Conservation (phyloP, 169 alveolate species). For the Plasmodium fragile region DNA sequence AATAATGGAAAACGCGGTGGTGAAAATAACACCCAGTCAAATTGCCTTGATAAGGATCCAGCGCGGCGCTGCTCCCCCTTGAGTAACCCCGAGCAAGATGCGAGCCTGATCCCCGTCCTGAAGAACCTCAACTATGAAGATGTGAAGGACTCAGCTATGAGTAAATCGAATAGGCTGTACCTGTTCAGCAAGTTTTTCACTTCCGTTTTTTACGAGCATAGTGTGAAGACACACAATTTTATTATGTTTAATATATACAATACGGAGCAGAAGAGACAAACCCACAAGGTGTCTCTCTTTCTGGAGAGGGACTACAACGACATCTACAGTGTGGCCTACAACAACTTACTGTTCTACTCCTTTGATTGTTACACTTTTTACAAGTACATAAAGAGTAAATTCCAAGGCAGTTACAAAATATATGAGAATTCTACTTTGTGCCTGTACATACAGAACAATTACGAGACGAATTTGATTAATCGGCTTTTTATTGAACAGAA, state of each 20-base stretch:
- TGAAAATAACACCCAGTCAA: background rate
- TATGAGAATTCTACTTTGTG: constrained; percentile 70
- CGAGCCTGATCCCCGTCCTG: constrained; percentile 8
- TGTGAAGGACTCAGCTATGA: constrained; percentile 35
- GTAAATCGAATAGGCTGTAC: constrained; percentile 63
- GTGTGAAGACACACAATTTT: constrained; percentile 45
- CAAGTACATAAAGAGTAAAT: constrained; percentile 34
- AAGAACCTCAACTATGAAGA: constrained; percentile 52
- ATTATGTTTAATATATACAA: constrained; percentile 67
- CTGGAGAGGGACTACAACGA: constrained; percentile 46
- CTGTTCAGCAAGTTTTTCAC: constrained; percentile 63
- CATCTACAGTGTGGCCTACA: constrained; percentile 28
- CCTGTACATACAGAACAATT: constrained; percentile 31
- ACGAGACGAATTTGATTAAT: constrained; percentile 61
- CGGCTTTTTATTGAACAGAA: constrained; percentile 42
- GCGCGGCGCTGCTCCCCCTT: background rate
- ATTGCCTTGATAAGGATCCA: background rate
- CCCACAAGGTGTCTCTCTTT: constrained; percentile 56
- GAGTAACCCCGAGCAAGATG: background rate
- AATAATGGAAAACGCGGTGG: too few species aligned
- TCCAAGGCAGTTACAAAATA: constrained; percentile 35
- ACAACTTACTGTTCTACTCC: constrained; percentile 48
- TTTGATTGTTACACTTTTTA: constrained; percentile 62
- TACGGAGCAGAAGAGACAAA: constrained; percentile 63
- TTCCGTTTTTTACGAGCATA: constrained; percentile 45